Conservation (phyloP, 441 rosid species). For the Corymbia calophylla region DNA sequence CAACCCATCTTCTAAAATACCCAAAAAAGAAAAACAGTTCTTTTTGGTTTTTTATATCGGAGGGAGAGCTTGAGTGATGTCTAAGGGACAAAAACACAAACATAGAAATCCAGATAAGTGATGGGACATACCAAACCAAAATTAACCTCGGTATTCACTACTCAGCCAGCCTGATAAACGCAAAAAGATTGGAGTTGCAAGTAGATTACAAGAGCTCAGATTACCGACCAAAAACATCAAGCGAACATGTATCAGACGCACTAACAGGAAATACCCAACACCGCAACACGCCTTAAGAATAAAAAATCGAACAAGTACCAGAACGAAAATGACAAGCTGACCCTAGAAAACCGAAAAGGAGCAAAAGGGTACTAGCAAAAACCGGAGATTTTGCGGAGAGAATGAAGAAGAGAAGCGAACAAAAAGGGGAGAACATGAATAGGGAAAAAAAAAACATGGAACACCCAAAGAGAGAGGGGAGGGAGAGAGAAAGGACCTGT, state of each 20-base stretch:
- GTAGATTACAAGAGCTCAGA: neutral
- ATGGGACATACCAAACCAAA: neutral
- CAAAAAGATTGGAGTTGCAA: neutral
- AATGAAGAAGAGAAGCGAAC: neutral
- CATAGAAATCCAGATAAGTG: neutral
- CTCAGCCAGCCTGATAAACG: neutral
- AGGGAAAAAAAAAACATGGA: neutral
- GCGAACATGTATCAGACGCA: neutral
- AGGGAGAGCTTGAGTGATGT: neutral
- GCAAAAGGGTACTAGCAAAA: neutral
- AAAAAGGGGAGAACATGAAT: neutral
- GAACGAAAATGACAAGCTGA: neutral
- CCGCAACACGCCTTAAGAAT: neutral
- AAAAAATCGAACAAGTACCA: neutral
- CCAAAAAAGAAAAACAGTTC: neutral
- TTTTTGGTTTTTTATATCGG: neutral
- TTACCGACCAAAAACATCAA: neutral
- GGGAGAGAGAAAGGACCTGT: conserved; percentile 51
- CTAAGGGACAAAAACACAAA: neutral
- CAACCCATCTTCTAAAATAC: neutral
- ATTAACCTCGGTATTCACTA: neutral
- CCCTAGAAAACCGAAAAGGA: neutral
- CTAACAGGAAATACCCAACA: neutral
- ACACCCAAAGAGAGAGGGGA: neutral
- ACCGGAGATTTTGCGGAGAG: neutral